These are phyloP conservation scores for Aspergillus phoenicis DNA, from an alignment of 2,329 filamentous ascomycete species.

Conservation along the genomic window DNA sequence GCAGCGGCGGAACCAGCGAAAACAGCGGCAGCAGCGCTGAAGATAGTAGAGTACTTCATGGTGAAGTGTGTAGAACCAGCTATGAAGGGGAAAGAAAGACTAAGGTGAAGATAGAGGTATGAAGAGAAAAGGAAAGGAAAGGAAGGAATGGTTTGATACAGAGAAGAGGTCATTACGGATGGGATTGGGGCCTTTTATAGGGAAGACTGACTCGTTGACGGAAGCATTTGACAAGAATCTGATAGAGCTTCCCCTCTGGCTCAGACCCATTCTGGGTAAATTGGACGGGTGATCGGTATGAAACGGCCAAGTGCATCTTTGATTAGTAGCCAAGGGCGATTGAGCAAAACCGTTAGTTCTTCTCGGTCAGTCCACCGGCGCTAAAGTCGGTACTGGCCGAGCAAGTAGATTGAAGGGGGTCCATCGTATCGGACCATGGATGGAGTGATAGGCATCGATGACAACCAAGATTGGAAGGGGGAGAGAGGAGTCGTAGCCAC, in stretches of 20 bases:
- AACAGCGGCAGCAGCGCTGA: conserved; percentile 21
- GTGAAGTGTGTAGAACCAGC: conserved; percentile 16
- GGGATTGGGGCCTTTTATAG: conserved; percentile 1
- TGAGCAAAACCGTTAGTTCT: conserved; percentile 2
- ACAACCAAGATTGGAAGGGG: not conserved
- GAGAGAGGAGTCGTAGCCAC: conserved; percentile 1
- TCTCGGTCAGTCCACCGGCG: not conserved
- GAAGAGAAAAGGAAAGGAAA: conserved; percentile 5
- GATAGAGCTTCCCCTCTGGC: not conserved
- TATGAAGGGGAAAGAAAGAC: conserved; percentile 9
- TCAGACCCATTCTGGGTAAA: not conserved
- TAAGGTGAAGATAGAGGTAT: not conserved
- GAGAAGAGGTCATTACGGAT: not conserved
- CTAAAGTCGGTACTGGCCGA: conserved; percentile 7
- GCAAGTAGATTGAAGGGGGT: not conserved
- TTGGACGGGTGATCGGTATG: conserved; percentile 6
- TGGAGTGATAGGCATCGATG: not conserved
- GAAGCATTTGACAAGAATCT: not conserved
- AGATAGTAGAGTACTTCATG: conserved; percentile 23
- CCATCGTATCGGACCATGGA: not conserved
- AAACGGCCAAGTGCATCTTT: conserved; percentile 8
- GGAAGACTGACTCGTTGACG: not conserved
- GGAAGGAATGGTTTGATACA: conserved; percentile 11
- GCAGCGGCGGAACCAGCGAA: conserved; percentile 22
- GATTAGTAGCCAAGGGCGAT: conserved; percentile 1